These are phyloP conservation scores for Leptographium galeiforme DNA, from an alignment of 2,329 filamentous ascomycete species.

Conservation along the genomic window DNA sequence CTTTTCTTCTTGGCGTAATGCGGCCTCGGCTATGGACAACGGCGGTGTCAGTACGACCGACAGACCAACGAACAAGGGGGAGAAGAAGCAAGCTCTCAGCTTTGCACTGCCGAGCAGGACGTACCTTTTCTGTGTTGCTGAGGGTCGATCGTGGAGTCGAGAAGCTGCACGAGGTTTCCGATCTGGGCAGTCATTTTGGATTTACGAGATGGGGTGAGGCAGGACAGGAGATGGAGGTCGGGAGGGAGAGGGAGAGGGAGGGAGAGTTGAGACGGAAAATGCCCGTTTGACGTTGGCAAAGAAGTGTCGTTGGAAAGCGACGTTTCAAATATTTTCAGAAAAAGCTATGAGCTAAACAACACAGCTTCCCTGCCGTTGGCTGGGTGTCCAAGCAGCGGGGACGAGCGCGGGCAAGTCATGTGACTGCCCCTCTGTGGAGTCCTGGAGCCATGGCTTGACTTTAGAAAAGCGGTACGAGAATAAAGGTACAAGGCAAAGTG, in stretches of 20 bases:
- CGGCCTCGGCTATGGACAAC: constrained; percentile 54
- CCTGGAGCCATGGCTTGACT: not conserved
- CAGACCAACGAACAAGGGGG: not conserved
- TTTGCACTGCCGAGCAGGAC: not conserved
- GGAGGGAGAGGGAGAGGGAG: not conserved
- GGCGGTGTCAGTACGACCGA: not conserved
- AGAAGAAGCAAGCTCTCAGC: not conserved
- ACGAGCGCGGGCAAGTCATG: not conserved
- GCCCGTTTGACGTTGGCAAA: not conserved
- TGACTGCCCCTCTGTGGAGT: not conserved
- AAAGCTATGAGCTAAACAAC: not conserved
- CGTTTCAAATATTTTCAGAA: not conserved
- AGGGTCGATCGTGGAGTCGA: constrained; percentile 83
- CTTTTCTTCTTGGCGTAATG: constrained; percentile 64
- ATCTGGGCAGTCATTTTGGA: constrained; percentile 43
- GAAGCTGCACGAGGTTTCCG: constrained; percentile 59
- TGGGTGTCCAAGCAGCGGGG: constrained; percentile 4
- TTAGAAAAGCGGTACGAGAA: too few relatives aligned
- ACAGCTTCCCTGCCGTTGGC: constrained; percentile 4
- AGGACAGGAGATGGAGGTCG: not conserved
- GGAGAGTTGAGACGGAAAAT: not conserved
- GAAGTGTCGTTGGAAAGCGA: not conserved
- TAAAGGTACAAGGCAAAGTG: too few relatives aligned
- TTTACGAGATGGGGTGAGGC: not conserved
- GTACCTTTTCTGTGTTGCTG: constrained; percentile 77